A percentile compares a stretch with the other conserved stretches of the same genome.
Evolutionary conservation across 306 rosid species (phyloP).

Genomic region (Dicorynia guianensis): DNA sequence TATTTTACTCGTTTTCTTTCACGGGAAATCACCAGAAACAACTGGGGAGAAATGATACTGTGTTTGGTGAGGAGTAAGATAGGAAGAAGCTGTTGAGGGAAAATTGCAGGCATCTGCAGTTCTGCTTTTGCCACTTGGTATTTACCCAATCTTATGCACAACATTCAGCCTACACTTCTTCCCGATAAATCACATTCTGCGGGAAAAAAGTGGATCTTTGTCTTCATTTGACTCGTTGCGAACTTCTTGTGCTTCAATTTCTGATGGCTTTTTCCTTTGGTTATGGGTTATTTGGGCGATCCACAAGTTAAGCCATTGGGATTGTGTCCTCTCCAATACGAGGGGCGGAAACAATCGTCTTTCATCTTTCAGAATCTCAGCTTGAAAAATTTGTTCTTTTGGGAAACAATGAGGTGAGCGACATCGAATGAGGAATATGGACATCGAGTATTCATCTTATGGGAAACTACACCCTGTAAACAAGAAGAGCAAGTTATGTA

Average conservation of each 20-base stretch:
- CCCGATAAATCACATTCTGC: background rate
- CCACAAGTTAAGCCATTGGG: background rate
- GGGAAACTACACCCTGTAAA: no score
- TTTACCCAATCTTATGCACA: background rate
- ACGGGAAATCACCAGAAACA: background rate
- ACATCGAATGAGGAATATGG: no score
- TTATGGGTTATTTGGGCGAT: background rate
- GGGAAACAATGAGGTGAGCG: no score
- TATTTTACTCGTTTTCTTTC: background rate
- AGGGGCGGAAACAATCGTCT: background rate
- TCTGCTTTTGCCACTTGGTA: background rate
- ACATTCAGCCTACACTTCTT: background rate
- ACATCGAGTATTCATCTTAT: no score
- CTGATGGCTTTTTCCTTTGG: constrained; percentile 3
- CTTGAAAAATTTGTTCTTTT: no score
- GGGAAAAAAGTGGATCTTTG: constrained; percentile 38
- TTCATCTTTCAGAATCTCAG: background rate
- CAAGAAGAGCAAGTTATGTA: no score
- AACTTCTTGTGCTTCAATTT: background rate
- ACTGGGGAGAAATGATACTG: background rate
- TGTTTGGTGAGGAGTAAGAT: background rate
- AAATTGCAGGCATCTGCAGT: no score
- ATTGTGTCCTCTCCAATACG: background rate
- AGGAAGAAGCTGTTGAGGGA: no score
- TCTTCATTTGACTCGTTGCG: constrained; percentile 20